These are phyloP conservation scores for Meira nashicola DNA, from an alignment of 1,284 basidiomycete genomes.

Conservation along the genomic window DNA sequence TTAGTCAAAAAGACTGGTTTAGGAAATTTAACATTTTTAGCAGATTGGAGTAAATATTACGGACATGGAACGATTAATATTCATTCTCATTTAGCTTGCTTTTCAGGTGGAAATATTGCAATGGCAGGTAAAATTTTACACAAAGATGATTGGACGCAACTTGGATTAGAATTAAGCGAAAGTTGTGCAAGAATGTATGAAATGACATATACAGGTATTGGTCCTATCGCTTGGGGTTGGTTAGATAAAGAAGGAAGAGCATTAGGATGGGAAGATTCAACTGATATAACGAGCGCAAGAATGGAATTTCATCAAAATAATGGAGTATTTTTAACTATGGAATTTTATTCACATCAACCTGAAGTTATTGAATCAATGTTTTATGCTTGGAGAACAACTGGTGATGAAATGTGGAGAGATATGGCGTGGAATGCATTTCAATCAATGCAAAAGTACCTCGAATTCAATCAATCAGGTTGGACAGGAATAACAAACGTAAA, in stretches of 20 bases:
- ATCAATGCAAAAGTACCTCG: not conserved
- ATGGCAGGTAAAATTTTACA: slow-evolving; percentile 35
- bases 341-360: not conserved
- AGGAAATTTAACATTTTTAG: slow-evolving; percentile 23
- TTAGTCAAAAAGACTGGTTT: slow-evolving; percentile 19
- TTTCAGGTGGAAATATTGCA: slow-evolving; percentile 40
- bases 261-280: not conserved
- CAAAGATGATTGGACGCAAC: slow-evolving; percentile 18
- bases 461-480: not conserved
- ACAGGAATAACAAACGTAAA: slow-evolving; percentile 7
- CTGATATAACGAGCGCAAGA: not conserved
- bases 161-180: slow-evolving; percentile 32
- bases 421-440: slow-evolving; percentile 1
- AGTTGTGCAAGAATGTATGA: slow-evolving; percentile 14
- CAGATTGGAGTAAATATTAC: slow-evolving; percentile 23
- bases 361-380: slow-evolving; percentile 4
- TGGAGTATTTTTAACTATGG: not conserved
- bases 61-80: slow-evolving; percentile 25
- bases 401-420: slow-evolving; percentile 5
- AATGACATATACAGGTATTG: not conserved
- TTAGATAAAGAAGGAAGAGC: slow-evolving; percentile 3
- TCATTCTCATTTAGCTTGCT: slow-evolving; percentile 41
- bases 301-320: not conserved
- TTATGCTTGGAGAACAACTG: slow-evolving; percentile 5
- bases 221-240: slow-evolving; percentile 1